Evolutionary conservation across 148 eudicot genomes (phyloP).

Genomic region (Hydrangea macrophylla): DNA sequence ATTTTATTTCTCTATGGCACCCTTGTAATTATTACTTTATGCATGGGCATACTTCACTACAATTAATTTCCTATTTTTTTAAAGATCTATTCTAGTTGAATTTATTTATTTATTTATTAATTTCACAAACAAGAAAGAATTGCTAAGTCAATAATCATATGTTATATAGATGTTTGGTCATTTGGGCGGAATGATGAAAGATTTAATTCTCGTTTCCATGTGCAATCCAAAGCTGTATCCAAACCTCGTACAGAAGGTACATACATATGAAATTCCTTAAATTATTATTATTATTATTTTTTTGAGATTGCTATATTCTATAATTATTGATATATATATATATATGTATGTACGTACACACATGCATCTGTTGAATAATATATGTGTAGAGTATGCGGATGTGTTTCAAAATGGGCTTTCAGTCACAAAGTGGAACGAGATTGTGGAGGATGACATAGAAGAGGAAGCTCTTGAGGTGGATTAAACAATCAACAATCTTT

Average conservation of each 20-base stretch:
- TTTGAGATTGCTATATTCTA: too few species aligned
- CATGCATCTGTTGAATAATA: not conserved
- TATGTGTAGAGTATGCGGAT: constrained; percentile 26
- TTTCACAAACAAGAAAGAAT: too few species aligned
- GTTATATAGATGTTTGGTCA: constrained; percentile 13
- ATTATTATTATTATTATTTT: too few species aligned
- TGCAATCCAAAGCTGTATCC: constrained; percentile 27
- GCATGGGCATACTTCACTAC: not conserved
- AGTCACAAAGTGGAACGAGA: constrained; percentile 27
- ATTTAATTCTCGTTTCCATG: not conserved
- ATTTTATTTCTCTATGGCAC: not conserved
- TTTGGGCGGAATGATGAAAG: not conserved
- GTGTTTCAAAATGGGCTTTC: constrained; percentile 20
- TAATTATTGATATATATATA: not conserved
- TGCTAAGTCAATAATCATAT: not conserved
- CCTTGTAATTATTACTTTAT: not conserved
- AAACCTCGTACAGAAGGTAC: constrained; percentile 34
- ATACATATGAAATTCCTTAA: not conserved
- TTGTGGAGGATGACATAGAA: constrained; percentile 26
- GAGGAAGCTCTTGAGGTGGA: constrained; percentile 16
- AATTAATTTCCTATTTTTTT: not conserved
- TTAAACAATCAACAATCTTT: not conserved
- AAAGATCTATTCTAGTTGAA: too few species aligned
- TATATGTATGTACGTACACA: too few species aligned
- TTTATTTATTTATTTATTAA: too few species aligned